Base-by-base conservation (phyloP, 2,329 filamentous ascomycete species). In the Beauveria sp. region DNA sequence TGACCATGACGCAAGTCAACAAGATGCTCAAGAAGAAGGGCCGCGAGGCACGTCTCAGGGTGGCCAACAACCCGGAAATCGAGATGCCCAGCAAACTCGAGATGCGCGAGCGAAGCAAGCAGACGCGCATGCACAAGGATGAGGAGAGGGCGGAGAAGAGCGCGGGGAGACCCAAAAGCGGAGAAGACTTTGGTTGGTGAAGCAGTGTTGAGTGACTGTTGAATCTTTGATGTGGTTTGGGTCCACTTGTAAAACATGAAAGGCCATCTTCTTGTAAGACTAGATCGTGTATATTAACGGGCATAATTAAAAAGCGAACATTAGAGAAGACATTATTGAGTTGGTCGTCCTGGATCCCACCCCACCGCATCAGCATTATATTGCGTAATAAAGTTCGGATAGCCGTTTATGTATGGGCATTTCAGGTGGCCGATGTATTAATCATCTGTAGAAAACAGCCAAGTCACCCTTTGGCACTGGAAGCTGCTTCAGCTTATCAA, bases 401-500 rank as follows among this genome's bases (percentile, higher is more conserved):
- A 43, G 63, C 26, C 24, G 56, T 30, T 2, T 2, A 24, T 37
- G 18, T 56, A 34, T 18, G 3, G 22, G 22, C 22, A 24, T 24
- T 24, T 24, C 3, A 24, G 3, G 22, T 24, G 12, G 34, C 34
- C 14, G 12, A 16, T 37, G 5, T 5, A 14, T 37, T 16, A 5
- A n/a, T 69, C 70, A 84, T 59, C 78, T 75, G 67, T 85, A 84
- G 51, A 85, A 73, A 7, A 85, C 75, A 0, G 78, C 79, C 64
- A 84, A 64, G 62, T 85, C 84, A 5, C 79, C 80, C 62, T 76
- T 75, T 7, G 80, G 77, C 26, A 79, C 74, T 2, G 77, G 79
- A 37, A 87, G 75, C 41, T 76, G 80, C 72, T 84, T 86, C 53
- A 94, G 73, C 71, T 82, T 85, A 43, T 85, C 84, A 75, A 91